Evolutionary conservation across 169 alveolate species (phyloP).

Genomic region (Toxoplasma gondii): DNA sequence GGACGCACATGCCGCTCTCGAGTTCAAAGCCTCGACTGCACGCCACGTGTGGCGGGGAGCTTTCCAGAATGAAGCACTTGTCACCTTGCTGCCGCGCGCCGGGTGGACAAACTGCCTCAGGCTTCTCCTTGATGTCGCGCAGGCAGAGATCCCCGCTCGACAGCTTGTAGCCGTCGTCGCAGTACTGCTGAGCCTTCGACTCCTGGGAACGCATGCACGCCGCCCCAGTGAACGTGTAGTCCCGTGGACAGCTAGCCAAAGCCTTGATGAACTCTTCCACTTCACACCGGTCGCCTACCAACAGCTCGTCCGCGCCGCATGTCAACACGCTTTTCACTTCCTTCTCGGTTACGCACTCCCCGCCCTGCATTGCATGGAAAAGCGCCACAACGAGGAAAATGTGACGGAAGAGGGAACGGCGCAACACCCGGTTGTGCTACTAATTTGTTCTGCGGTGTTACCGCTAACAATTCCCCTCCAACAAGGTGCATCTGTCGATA

Average conservation of each 20-base stretch:
- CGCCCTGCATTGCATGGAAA: constrained; percentile 20
- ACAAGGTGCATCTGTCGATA: no score
- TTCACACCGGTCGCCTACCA: constrained; percentile 51
- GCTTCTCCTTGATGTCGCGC: constrained; percentile 39
- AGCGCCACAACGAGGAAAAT: neutral
- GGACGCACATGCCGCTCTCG: constrained; percentile 7
- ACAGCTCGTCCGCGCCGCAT: constrained; percentile 30
- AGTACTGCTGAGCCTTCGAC: neutral
- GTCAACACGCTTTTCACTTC: constrained; percentile 24
- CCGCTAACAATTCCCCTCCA: no score
- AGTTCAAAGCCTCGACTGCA: constrained; percentile 36
- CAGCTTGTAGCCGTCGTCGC: constrained; percentile 36
- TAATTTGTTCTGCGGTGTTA: no score
- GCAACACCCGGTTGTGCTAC: no score
- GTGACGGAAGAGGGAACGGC: neutral
- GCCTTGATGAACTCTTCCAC: constrained; percentile 44
- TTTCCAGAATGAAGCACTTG: constrained; percentile 35
- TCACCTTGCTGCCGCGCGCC: constrained; percentile 31
- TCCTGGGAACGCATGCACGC: constrained; percentile 50
- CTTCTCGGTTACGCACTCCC: constrained; percentile 58
- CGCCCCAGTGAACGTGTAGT: constrained; percentile 38
- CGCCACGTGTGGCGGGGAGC: neutral
- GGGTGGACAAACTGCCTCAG: constrained; percentile 39
- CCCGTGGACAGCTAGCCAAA: constrained; percentile 47
- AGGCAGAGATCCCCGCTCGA: constrained; percentile 23